Evolutionary conservation across 108 stramenopile species (phyloP).

Genomic region (Aureococcus anophagefferens): DNA sequence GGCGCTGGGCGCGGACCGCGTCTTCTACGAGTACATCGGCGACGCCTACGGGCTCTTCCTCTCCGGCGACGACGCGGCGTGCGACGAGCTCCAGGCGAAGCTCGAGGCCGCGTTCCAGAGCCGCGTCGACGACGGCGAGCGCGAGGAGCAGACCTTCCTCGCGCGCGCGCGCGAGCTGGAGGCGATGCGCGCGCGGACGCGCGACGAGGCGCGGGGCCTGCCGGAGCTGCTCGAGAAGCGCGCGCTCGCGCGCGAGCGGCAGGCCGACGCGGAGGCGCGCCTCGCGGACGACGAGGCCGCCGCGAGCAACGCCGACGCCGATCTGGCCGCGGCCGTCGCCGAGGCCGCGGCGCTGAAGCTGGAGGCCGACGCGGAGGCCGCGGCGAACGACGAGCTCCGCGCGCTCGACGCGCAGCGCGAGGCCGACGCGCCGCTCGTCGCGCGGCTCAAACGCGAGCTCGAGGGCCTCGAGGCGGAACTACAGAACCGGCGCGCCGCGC

Average conservation of each 20-base stretch:
- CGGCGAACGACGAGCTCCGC: constrained; percentile 45
- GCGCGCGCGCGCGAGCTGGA: constrained; percentile 57
- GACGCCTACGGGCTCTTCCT: constrained; percentile 74
- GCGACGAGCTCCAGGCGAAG: constrained; percentile 51
- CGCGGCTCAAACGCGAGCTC: neutral
- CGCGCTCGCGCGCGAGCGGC: constrained; percentile 56
- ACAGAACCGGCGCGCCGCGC: constrained; percentile 26
- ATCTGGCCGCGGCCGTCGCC: neutral
- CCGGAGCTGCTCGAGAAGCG: constrained; percentile 76
- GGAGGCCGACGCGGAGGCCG: constrained; percentile 45
- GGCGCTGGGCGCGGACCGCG: constrained; percentile 38
- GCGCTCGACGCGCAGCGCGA: constrained; percentile 54
- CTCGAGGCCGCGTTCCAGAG: constrained; percentile 60
- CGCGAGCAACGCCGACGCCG: neutral
- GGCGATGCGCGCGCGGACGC: constrained; percentile 36
- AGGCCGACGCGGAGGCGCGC: constrained; percentile 58
- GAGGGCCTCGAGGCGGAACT: constrained; percentile 55
- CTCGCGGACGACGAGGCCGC: constrained; percentile 55
- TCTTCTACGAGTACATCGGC: constrained; percentile 70
- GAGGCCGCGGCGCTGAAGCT: constrained; percentile 33
- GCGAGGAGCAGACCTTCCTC: constrained; percentile 50
- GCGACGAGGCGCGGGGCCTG: constrained; percentile 40
- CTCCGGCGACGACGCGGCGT: constrained; percentile 61
- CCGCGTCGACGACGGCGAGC: constrained; percentile 27
- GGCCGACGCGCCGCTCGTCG: constrained; percentile 57